Percentiles rank a stretch among this genome's conserved stretches.
Evolutionary conservation across 305 asterid species (phyloP).

Genomic region (Fraxinus albicans): DNA sequence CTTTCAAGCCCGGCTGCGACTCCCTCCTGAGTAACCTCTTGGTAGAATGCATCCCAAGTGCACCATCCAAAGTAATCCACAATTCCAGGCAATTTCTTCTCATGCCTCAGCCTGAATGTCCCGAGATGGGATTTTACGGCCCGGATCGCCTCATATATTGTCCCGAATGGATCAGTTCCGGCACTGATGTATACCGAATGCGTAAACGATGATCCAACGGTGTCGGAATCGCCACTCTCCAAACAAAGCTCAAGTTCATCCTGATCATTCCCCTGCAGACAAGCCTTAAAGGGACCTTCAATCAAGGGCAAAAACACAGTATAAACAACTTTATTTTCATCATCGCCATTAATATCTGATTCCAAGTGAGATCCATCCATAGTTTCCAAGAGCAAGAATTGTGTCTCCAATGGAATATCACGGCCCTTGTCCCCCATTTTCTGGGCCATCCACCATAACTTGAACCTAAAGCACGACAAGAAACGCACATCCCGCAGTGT

Average conservation of each 20-base stretch:
- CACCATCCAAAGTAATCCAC: slow-evolving; percentile 56
- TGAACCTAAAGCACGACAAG: slow-evolving; percentile 52
- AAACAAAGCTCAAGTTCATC: slow-evolving; percentile 48
- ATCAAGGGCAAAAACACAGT: slow-evolving; percentile 43
- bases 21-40: slow-evolving; percentile 48
- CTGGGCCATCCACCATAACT: slow-evolving; percentile 60
- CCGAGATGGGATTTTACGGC: slow-evolving; percentile 40
- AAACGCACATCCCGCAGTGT: slow-evolving; percentile 62
- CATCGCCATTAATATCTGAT: slow-evolving; percentile 17
- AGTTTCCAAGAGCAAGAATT: slow-evolving; percentile 39
- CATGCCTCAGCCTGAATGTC: slow-evolving; percentile 41
- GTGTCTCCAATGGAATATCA: slow-evolving; percentile 49
- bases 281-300: slow-evolving; percentile 44
- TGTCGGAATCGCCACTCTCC: slow-evolving; percentile 44
- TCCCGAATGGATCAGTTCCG: slow-evolving; percentile 43
- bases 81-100: slow-evolving; percentile 46
- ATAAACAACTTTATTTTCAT: slow-evolving; percentile 21
- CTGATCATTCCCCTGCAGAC: slow-evolving; percentile 41
- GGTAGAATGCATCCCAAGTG: slow-evolving; percentile 57
- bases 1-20: slow-evolving; percentile 45
- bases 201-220: slow-evolving; percentile 30
- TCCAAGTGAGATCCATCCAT: slow-evolving; percentile 26
- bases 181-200: slow-evolving; percentile 39
- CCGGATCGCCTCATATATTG: slow-evolving; percentile 36
- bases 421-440: slow-evolving; percentile 47